Conservation (phyloP, 805 yeast species). For the Kluyveromyces siamensis region DNA sequence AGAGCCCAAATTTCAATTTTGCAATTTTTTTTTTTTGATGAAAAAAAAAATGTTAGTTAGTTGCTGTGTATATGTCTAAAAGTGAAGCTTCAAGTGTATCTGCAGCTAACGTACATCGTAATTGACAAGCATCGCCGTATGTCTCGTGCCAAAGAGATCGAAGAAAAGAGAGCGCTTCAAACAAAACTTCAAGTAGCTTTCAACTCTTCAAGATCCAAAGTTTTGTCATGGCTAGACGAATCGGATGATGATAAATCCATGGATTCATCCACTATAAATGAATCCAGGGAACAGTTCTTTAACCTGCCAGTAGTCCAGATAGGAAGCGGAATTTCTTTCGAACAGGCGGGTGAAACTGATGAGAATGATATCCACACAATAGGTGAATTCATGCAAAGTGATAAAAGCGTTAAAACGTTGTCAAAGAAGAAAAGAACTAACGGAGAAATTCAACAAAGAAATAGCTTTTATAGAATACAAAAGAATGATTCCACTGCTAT, state of each 20-base stretch:
- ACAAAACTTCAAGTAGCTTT: slow-evolving; percentile 25
- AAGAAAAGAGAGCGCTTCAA: slow-evolving; percentile 26
- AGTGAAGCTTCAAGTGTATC: no score
- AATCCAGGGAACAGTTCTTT: slow-evolving; percentile 20
- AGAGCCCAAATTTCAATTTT: neutral
- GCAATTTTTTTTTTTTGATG: neutral
- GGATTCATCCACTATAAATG: slow-evolving; percentile 6
- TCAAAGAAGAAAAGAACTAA: slow-evolving; percentile 23
- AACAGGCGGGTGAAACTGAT: neutral
- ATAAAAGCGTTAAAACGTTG: slow-evolving; percentile 25
- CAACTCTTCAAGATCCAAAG: slow-evolving; percentile 14
- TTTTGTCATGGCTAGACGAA: slow-evolving; percentile 20
- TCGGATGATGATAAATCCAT: neutral
- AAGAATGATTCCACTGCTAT: slow-evolving; percentile 29
- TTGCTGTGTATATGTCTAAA: no score
- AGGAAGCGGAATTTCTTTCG: slow-evolving; percentile 25
- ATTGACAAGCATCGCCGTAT: slow-evolving; percentile 4
- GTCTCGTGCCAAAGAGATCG: slow-evolving; percentile 28
- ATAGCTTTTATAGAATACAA: slow-evolving; percentile 18
- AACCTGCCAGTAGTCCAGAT: slow-evolving; percentile 26
- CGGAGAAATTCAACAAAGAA: slow-evolving; percentile 5
- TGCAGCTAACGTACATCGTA: neutral
- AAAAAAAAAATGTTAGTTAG: no score
- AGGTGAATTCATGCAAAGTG: slow-evolving; percentile 28
- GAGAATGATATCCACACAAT: slow-evolving; percentile 25